Conservation (phyloP, 805 yeast species). For the Cyberlindnera mrakii region DNA sequence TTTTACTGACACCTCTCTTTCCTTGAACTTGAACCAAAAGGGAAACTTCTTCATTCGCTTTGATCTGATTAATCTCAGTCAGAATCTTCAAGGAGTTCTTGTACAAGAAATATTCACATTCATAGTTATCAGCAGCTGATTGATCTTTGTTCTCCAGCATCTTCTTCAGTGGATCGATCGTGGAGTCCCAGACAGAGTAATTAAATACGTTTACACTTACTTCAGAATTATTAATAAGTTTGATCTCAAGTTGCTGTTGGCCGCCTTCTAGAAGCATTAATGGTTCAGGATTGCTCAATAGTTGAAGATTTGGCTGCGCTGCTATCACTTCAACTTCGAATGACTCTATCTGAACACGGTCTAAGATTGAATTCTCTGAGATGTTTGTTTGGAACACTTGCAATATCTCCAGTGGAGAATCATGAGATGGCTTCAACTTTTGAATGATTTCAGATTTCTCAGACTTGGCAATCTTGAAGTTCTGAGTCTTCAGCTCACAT, state of each 20-base stretch:
- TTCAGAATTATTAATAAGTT: slow-evolving; percentile 51
- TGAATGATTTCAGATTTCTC: slow-evolving; percentile 22
- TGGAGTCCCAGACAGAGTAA: slow-evolving; percentile 67
- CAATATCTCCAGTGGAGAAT: slow-evolving; percentile 1
- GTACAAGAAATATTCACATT: slow-evolving; percentile 63
- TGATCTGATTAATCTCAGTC: slow-evolving; percentile 17
- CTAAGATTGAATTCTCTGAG: slow-evolving; percentile 8
- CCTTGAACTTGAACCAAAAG: slow-evolving; percentile 60
- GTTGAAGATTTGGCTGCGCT: slow-evolving; percentile 56
- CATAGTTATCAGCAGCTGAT: slow-evolving; percentile 62
- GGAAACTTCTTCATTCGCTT: slow-evolving; percentile 34
- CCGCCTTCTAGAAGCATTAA: slow-evolving; percentile 81
- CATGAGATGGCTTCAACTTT: slow-evolving; percentile 21
- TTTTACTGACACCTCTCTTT: slow-evolving; percentile 65
- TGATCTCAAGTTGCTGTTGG: slow-evolving; percentile 40
- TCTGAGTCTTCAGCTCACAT: slow-evolving; percentile 41
- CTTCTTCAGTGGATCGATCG: slow-evolving; percentile 56
- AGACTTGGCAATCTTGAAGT: slow-evolving; percentile 35
- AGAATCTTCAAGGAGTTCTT: slow-evolving; percentile 50
- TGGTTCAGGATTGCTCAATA: slow-evolving; percentile 45
- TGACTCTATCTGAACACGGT: slow-evolving; percentile 19
- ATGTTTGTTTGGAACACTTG: slow-evolving; percentile 12
- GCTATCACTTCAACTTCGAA: slow-evolving; percentile 31
- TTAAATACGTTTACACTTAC: slow-evolving; percentile 51
- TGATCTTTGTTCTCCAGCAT: slow-evolving; percentile 42